phyloP scores from a whole-genome alignment of 176 grass and related monocot genomes.

The Oryza officinalis region DNA sequence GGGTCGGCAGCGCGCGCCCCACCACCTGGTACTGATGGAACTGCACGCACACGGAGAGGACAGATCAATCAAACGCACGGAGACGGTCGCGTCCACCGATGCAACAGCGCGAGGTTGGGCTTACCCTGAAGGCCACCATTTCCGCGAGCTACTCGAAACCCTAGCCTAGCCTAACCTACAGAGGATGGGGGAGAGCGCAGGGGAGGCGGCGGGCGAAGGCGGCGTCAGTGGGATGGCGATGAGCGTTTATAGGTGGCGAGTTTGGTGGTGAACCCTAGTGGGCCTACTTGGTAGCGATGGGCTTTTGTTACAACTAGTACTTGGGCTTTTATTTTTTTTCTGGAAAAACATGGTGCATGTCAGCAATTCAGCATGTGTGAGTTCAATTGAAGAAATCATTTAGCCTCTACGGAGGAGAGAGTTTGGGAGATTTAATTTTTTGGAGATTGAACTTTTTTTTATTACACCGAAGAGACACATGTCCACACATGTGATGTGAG shows the following conservation, averaged over 20 bases:
- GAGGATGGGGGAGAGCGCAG: not conserved
- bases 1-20: conserved; percentile 66
- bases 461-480: too few species aligned
- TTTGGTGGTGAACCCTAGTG: conserved; percentile 45
- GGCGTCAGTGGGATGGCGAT: not conserved
- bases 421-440: too few species aligned
- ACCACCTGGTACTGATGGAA: conserved; percentile 96
- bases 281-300: not conserved
- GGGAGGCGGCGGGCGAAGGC: conserved; percentile 14
- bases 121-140: conserved; percentile 70
- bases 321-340: not conserved
- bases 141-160: conserved; percentile 21
- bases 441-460: too few species aligned
- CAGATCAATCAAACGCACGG: not conserved
- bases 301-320: not conserved
- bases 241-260: conserved; percentile 22
- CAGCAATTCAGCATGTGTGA: too few species aligned
- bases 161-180: conserved; percentile 27
- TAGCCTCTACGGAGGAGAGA: too few species aligned
- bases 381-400: too few species aligned
- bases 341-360: too few species aligned
- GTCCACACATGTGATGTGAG: too few species aligned
- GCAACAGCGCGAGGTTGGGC: not conserved
- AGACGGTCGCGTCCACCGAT: not conserved
- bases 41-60: conserved; percentile 11